Percentiles rank a stretch among this genome's conserved stretches.
Conservation (phyloP, 2,329 filamentous ascomycete species). For the Phoma sp. region DNA sequence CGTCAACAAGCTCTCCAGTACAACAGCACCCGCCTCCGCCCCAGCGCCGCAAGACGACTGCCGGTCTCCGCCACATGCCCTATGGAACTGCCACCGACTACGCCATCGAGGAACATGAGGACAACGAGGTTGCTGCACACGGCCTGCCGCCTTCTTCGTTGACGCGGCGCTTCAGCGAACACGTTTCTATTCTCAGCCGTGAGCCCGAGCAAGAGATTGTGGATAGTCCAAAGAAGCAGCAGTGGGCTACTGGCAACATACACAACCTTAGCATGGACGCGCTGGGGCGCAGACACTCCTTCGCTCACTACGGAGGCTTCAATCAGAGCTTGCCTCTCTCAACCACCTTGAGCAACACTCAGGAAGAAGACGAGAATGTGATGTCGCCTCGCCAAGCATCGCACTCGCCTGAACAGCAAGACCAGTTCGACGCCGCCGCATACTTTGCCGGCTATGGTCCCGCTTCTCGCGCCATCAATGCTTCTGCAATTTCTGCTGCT, state of each 20-base stretch:
- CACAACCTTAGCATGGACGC: constrained; percentile 29
- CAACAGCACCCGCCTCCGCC: constrained; percentile 25
- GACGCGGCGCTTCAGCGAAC: constrained; percentile 47
- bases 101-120: constrained; percentile 75
- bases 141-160: constrained; percentile 35
- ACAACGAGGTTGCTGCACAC: constrained; percentile 62
- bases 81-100: constrained; percentile 68
- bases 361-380: constrained; percentile 40
- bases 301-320: constrained; percentile 57
- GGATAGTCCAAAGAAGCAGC: constrained; percentile 33
- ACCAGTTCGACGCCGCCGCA: constrained; percentile 56
- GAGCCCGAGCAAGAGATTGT: constrained; percentile 33
- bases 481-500: constrained; percentile 44
- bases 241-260: constrained; percentile 39
- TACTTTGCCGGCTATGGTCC: constrained; percentile 49
- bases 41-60: constrained; percentile 37
- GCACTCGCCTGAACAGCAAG: constrained; percentile 61
- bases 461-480: constrained; percentile 44
- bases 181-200: constrained; percentile 31
- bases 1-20: constrained; percentile 38
- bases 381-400: constrained; percentile 33
- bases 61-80: constrained; percentile 65
- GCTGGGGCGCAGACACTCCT: constrained; percentile 80
- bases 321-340: constrained; percentile 30
- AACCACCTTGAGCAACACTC: constrained; percentile 38